Conservation (phyloP, 2,329 filamentous ascomycete species). For the Penicillium freii region DNA sequence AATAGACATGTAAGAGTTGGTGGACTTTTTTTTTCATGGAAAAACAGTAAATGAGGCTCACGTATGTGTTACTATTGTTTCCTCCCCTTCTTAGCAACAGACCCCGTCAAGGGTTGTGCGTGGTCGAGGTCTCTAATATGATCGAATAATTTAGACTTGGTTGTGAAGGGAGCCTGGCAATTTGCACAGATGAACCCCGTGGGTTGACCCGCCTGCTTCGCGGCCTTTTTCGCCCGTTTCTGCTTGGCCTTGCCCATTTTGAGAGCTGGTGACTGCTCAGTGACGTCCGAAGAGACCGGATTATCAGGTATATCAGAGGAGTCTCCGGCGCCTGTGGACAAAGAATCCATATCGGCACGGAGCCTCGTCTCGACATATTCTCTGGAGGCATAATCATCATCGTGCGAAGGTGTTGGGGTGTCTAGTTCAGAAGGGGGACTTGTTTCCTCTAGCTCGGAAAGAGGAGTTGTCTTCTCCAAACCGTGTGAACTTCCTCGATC, state of each 20-base stretch:
- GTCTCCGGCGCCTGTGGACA: constrained; percentile 8
- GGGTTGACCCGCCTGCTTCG: constrained; percentile 29
- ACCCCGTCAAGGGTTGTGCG: constrained; percentile 49
- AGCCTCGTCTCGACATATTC: constrained; percentile 44
- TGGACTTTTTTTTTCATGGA: neutral
- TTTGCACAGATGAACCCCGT: constrained; percentile 67
- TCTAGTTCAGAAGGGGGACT: neutral
- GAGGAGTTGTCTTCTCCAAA: neutral
- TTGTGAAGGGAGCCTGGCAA: constrained; percentile 75
- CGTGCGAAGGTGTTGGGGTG: constrained; percentile 14
- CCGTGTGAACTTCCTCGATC: neutral
- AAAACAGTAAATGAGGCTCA: neutral
- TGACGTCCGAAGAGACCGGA: constrained; percentile 20
- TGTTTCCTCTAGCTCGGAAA: neutral
- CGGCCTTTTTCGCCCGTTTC: constrained; percentile 52
- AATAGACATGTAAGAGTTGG: neutral
- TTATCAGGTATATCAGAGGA: constrained; percentile 17
- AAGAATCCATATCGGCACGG: constrained; percentile 15
- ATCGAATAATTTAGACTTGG: constrained; percentile 68
- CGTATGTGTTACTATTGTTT: neutral
- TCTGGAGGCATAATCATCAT: constrained; percentile 46
- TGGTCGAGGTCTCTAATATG: constrained; percentile 67
- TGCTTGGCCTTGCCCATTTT: constrained; percentile 54
- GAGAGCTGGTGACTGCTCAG: constrained; percentile 18
- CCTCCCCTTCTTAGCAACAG: constrained; percentile 1